Conservation (phyloP, 2,329 filamentous ascomycete genomes). For the Periconia macrospinosa region DNA sequence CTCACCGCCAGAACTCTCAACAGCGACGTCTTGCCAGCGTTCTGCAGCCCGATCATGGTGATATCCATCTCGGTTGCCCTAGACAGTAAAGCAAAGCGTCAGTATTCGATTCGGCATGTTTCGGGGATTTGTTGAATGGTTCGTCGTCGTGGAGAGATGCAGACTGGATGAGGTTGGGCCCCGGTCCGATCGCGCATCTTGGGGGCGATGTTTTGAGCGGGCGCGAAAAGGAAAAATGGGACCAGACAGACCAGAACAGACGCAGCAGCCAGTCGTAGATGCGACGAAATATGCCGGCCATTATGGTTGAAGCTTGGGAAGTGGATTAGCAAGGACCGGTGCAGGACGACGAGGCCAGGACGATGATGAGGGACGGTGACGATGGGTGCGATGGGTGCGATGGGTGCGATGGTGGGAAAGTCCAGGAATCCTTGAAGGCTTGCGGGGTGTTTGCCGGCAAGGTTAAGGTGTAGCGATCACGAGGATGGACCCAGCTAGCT, state of each 20-base stretch:
- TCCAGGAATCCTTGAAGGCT: slow-evolving; percentile 43
- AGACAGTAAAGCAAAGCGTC: slow-evolving; percentile 17
- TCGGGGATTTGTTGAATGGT: slow-evolving; percentile 22
- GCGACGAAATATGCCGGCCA: slow-evolving; percentile 89
- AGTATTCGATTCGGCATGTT: slow-evolving; percentile 16
- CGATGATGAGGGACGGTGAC: not conserved
- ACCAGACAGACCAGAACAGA: slow-evolving; percentile 81
- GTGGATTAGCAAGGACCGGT: not conserved
- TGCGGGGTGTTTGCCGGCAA: slow-evolving; percentile 34
- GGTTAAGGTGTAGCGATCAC: slow-evolving; percentile 26
- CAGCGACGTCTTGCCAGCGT: slow-evolving; percentile 95
- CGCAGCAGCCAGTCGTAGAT: slow-evolving; percentile 98
- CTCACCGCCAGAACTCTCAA: slow-evolving; percentile 93
- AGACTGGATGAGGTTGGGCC: slow-evolving; percentile 16
- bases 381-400: slow-evolving; percentile 11
- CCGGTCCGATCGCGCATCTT: slow-evolving; percentile 24
- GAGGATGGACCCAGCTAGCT: slow-evolving; percentile 12
- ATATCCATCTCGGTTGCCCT: slow-evolving; percentile 99
- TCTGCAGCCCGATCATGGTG: slow-evolving; percentile 97
- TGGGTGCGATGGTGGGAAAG: slow-evolving; percentile 28
- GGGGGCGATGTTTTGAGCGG: slow-evolving; percentile 24
- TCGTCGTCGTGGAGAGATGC: slow-evolving; percentile 1
- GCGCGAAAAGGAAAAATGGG: slow-evolving; percentile 14
- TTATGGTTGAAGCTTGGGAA: slow-evolving; percentile 42
- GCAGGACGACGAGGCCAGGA: not conserved